These are phyloP conservation scores for Davidsoniella virescens DNA, from an alignment of 2,329 filamentous ascomycete genomes.

Conservation along the genomic window DNA sequence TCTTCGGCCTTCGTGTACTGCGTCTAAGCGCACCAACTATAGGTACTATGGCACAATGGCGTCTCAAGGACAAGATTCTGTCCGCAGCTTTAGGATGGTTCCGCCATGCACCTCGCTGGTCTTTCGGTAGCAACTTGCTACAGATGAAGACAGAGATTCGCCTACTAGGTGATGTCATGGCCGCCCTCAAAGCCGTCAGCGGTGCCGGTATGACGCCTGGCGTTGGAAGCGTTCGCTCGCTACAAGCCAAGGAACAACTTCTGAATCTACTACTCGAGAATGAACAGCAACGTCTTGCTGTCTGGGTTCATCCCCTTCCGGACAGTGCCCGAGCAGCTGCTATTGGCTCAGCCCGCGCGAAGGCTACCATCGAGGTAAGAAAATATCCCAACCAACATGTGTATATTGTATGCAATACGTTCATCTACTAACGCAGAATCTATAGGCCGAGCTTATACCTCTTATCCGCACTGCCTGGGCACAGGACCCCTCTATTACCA, in stretches of 20 bases:
- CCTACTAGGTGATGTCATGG: conserved; percentile 58
- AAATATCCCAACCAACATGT: background rate
- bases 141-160: conserved; percentile 88
- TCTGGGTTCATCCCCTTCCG: conserved; percentile 77
- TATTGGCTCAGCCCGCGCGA: conserved; percentile 7
- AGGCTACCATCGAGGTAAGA: conserved; percentile 18
- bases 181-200: conserved; percentile 47
- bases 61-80: conserved; percentile 75
- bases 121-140: conserved; percentile 82
- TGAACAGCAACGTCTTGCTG: conserved; percentile 65
- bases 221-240: conserved; percentile 41
- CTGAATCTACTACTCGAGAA: conserved; percentile 65
- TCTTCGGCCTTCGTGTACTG: conserved; percentile 68
- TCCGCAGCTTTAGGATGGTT: conserved; percentile 87
- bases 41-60: conserved; percentile 51
- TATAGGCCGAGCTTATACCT: conserved; percentile 37
- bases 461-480: conserved; percentile 73
- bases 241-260: conserved; percentile 71
- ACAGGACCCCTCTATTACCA: conserved; percentile 71
- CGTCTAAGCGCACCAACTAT: conserved; percentile 49
- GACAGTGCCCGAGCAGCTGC: conserved; percentile 24
- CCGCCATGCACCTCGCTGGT: conserved; percentile 67
- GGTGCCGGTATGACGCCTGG: conserved; percentile 36
- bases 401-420: background rate
- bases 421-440: background rate